Conservation (phyloP, 805 yeast genomes). For the Lachancea thermotolerans region DNA sequence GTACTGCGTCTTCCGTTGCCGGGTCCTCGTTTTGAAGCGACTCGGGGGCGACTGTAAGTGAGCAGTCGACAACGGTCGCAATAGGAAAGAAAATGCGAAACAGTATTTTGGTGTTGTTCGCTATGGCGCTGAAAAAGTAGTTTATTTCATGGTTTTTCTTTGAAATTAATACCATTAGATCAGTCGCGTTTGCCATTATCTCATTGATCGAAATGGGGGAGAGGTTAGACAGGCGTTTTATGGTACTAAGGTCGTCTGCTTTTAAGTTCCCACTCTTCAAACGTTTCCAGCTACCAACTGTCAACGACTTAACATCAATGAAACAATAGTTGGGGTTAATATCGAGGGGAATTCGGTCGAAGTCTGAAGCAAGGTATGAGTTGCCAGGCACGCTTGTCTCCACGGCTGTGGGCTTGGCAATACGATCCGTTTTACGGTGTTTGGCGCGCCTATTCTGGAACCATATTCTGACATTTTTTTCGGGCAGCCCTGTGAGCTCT, state of each 20-base stretch:
- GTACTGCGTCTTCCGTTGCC: constrained; percentile 8
- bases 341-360: constrained; percentile 43
- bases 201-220: constrained; percentile 61
- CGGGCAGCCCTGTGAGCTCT: constrained; percentile 70
- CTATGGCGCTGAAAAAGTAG: constrained; percentile 70
- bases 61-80: constrained; percentile 50
- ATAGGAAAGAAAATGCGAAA: constrained; percentile 71
- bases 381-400: constrained; percentile 5
- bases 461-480: constrained; percentile 87
- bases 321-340: constrained; percentile 62
- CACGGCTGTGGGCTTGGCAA: constrained; percentile 23
- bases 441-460: constrained; percentile 85
- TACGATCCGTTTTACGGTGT: constrained; percentile 42
- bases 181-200: constrained; percentile 59
- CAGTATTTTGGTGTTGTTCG: constrained; percentile 58
- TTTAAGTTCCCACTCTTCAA: constrained; percentile 54
- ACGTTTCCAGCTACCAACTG: constrained; percentile 79
- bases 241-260: constrained; percentile 31
- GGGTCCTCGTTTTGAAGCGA: neutral
- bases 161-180: constrained; percentile 59
- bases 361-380: constrained; percentile 14
- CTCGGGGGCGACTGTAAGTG: constrained; percentile 41
- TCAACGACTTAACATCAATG: constrained; percentile 58
- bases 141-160: constrained; percentile 66
- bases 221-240: constrained; percentile 48